phyloP scores from a whole-genome alignment of 495 filamentous ascomycete genomes.

The Penicillium bovifimosum region DNA sequence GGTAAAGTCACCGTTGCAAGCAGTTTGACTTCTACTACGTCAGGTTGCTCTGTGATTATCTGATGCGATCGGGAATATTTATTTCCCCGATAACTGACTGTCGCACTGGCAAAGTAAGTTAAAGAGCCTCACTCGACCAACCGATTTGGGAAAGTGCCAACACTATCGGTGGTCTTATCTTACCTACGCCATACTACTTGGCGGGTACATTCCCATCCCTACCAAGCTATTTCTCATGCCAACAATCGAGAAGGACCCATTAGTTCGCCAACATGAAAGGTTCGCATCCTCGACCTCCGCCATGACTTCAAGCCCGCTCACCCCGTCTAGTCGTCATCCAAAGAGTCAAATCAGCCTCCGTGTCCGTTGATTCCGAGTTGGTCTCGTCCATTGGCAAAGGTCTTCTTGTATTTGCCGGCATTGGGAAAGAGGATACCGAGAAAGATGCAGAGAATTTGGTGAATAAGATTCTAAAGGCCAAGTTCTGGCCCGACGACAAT shows the following conservation, averaged over 20 bases:
- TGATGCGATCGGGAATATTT: too few relatives aligned
- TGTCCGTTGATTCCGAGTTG: constrained; percentile 87
- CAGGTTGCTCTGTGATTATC: neutral
- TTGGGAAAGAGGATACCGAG: constrained; percentile 82
- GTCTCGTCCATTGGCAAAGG: constrained; percentile 88
- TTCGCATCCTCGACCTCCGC: constrained; percentile 8
- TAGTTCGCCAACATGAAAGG: constrained; percentile 43
- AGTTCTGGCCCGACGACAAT: constrained; percentile 73
- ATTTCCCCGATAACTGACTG: neutral
- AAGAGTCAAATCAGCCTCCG: constrained; percentile 93
- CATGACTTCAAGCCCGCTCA: constrained; percentile 4
- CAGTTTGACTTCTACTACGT: too few relatives aligned
- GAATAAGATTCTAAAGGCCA: constrained; percentile 79
- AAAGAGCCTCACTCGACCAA: neutral
- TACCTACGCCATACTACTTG: neutral
- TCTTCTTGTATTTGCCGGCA: constrained; percentile 83
- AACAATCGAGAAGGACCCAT: neutral
- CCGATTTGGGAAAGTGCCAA: neutral
- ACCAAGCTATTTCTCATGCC: neutral
- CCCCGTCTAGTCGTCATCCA: constrained; percentile 73
- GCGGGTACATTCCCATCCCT: neutral
- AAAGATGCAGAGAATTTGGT: constrained; percentile 84
- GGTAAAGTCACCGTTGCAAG: neutral
- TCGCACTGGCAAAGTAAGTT: neutral
- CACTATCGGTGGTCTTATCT: neutral